Evolutionary conservation across 441 rosid genomes (phyloP).

Genomic region (Aleurites moluccanus): DNA sequence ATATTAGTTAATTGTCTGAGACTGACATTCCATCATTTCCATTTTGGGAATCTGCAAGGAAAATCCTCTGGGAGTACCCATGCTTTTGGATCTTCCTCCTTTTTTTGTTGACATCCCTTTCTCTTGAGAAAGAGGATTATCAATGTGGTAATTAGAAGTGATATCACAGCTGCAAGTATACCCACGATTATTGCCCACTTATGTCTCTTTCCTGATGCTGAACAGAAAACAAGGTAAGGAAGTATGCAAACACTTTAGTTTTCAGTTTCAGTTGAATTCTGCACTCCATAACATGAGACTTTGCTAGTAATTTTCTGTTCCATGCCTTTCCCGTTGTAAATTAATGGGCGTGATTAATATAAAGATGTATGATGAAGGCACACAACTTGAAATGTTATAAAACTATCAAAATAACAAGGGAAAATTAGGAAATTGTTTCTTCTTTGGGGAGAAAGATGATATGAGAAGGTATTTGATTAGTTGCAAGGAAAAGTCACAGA

Average conservation of each 20-base stretch:
- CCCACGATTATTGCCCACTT: constrained; percentile 38
- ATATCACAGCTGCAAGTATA: constrained; percentile 34
- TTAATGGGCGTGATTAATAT: neutral
- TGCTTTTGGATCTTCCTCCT: constrained; percentile 33
- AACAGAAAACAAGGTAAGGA: constrained; percentile 16
- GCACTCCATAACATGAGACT: neutral
- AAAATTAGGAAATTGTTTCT: neutral
- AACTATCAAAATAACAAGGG: neutral
- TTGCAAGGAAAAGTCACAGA: neutral
- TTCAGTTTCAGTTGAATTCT: neutral
- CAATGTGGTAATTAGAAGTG: constrained; percentile 30
- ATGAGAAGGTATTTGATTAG: too few relatives aligned
- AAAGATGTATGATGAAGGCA: neutral
- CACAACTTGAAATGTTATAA: neutral
- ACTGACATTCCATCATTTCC: constrained; percentile 50
- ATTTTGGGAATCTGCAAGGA: constrained; percentile 35
- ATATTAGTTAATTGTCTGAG: constrained; percentile 8
- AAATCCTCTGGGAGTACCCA: constrained; percentile 31
- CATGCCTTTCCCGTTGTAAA: neutral
- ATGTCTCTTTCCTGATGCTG: constrained; percentile 25
- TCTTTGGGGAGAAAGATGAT: too few relatives aligned
- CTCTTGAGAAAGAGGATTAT: constrained; percentile 29
- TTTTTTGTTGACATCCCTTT: constrained; percentile 18
- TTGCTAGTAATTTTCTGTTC: neutral
- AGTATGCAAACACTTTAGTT: neutral